Percentiles rank a stretch among this genome's conserved stretches.
phyloP scores from a whole-genome alignment of 2,329 filamentous ascomycete species.

The Diplocarpon mali region DNA sequence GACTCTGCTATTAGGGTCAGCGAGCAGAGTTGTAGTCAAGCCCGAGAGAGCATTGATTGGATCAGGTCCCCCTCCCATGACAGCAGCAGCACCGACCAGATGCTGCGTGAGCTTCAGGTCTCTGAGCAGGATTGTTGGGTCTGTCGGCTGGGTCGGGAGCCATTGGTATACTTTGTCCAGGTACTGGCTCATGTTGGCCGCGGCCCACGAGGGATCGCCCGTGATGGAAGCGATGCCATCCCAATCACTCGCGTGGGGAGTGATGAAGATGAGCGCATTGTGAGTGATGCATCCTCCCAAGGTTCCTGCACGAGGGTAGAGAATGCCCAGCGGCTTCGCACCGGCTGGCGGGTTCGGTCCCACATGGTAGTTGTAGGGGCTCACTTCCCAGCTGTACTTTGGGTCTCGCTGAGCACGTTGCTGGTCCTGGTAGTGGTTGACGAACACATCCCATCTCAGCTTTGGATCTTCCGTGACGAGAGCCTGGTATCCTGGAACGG shows the following conservation, averaged over 20 bases:
- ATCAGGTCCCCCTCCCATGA: conserved; percentile 1
- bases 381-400: conserved; percentile 28
- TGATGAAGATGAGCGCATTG: conserved; percentile 19
- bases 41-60: background rate
- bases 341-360: conserved; percentile 20
- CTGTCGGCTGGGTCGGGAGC: conserved; percentile 3
- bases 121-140: conserved; percentile 7
- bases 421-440: conserved; percentile 16
- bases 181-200: conserved; percentile 18
- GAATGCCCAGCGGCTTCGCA: conserved; percentile 19
- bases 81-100: background rate
- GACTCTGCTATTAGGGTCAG: conserved; percentile 3
- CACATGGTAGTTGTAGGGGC: conserved; percentile 15
- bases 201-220: conserved; percentile 19
- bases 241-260: conserved; percentile 19
- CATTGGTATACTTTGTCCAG: conserved; percentile 13
- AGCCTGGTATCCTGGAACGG: conserved; percentile 36
- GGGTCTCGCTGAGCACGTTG: conserved; percentile 9
- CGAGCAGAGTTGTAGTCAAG: background rate
- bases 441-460: conserved; percentile 37
- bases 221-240: conserved; percentile 15
- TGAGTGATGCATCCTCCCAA: conserved; percentile 25
- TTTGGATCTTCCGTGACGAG: conserved; percentile 36
- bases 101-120: conserved; percentile 12
- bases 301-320: conserved; percentile 25